phyloP scores from a whole-genome alignment of 2,329 filamentous ascomycete genomes.

The Cladophialophora chaetospira region DNA sequence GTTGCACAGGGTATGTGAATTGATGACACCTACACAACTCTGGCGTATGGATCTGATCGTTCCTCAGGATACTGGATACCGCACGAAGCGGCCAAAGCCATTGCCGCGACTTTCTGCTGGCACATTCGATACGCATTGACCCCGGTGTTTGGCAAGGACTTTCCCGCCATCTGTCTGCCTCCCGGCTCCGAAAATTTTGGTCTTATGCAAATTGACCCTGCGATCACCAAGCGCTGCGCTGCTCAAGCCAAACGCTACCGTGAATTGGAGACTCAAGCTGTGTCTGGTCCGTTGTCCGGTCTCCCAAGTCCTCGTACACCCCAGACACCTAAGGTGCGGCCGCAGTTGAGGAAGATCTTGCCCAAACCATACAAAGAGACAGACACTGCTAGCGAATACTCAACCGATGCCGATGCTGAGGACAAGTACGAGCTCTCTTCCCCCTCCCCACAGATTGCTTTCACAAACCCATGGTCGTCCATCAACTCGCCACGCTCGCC shows the following conservation, averaged over 20 bases:
- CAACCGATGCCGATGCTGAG: conserved; percentile 44
- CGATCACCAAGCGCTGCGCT: conserved; percentile 57
- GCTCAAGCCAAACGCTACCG: conserved; percentile 39
- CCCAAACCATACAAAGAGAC: conserved; percentile 33
- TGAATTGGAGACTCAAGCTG: conserved; percentile 34
- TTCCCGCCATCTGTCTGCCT: conserved; percentile 70
- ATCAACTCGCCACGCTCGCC: conserved; percentile 44
- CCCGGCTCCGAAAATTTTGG: conserved; percentile 66
- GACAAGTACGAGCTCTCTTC: conserved; percentile 38
- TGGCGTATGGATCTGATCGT: conserved; percentile 14
- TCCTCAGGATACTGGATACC: conserved; percentile 91
- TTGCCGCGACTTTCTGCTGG: conserved; percentile 89
- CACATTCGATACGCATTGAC: conserved; percentile 81
- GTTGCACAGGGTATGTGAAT: conserved; percentile 75
- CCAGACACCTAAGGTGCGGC: conserved; percentile 18
- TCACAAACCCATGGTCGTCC: conserved; percentile 44
- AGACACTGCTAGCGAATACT: conserved; percentile 45
- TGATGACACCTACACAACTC: background rate
- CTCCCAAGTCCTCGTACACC: conserved; percentile 14
- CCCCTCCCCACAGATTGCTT: conserved; percentile 44
- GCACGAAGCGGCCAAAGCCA: conserved; percentile 77
- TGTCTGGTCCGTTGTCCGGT: conserved; percentile 6
- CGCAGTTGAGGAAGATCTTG: conserved; percentile 26
- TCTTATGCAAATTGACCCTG: conserved; percentile 65
- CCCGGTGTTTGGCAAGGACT: conserved; percentile 83